Base-by-base conservation (phyloP, 768 basidiomycete species). In the Suillus sp. region DNA sequence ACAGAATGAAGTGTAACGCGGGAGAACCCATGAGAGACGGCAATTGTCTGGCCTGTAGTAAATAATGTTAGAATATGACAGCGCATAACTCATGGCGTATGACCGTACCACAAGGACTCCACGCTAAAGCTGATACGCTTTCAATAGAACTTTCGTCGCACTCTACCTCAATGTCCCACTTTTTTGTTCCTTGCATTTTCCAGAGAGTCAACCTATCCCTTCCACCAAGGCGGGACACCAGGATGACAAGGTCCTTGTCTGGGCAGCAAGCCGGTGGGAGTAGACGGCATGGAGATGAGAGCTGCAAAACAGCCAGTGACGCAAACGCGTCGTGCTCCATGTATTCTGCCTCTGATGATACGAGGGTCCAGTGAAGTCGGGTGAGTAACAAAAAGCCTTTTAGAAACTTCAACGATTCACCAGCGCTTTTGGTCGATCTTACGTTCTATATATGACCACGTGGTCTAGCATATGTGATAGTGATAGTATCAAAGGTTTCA, bases 121-220 rank as follows among this genome's bases (percentile, higher is more conserved):
- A 95, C 14, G 84, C 84, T 37, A 94, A 69, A 53, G 79, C 86
- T 48, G 83, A 79, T 34, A 91, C 82, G 60, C 83, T 81, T 53
- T 83, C 81, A 47, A 77, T 78, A 34, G 73, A 74, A 59, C 76
- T 71, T 64, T 83, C 79, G 47, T 79, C 77, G 40, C 71, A 67
- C 35, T 83, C 84, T n/a, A 90, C 80, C 67, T 89, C 88, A 42
- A 91, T 81, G 69, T 94, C 92, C 93, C 93, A 95, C 65, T 89
- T 87, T 74, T 87, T 93, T 8, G 85, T 77, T 20, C 92, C 91
- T 66, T 89, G 87, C 73, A 87, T 84, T 68, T 91, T 93, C 91
- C 91, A 95, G 42, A 95, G 79, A 66, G 87, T 86, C 70, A 93
- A 74, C 64, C 86, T 83, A 70, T 92, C 90, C 65, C 83, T 82